A percentile compares a stretch with the other conserved stretches of the same genome.
Conservation (phyloP, 495 filamentous ascomycete species). For the Aspergillus asperescens region DNA sequence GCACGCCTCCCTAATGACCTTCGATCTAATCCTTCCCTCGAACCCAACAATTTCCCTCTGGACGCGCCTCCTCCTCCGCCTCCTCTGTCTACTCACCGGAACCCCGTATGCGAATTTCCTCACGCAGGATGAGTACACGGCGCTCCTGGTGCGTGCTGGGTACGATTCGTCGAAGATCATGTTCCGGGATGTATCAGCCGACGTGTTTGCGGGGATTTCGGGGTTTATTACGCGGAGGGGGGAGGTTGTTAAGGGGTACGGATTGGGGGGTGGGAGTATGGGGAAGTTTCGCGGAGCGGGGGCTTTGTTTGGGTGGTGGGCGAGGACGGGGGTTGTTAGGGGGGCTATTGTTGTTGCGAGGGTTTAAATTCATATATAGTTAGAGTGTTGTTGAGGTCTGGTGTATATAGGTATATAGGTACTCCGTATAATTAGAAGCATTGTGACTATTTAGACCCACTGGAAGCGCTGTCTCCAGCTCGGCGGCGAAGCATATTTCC, state of each 20-base stretch:
- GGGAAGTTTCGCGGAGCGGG: constrained; percentile 34
- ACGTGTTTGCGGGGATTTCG: constrained; percentile 40
- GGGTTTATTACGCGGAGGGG: constrained; percentile 30
- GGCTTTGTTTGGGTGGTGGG: constrained; percentile 45
- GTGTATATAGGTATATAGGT: not conserved
- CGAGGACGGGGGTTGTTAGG: constrained; percentile 33
- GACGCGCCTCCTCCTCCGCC: constrained; percentile 21
- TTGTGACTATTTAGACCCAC: too few species aligned
- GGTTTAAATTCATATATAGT: not conserved
- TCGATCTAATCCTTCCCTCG: constrained; percentile 31
- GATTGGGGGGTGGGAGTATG: constrained; percentile 26
- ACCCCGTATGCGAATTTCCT: constrained; percentile 43
- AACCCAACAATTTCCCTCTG: constrained; percentile 10
- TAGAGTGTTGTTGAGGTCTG: not conserved
- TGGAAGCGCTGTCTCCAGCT: too few species aligned
- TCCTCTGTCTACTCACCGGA: constrained; percentile 29
- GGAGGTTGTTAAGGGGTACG: constrained; percentile 25
- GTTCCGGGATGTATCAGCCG: constrained; percentile 40
- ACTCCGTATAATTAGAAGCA: too few species aligned
- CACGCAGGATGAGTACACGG: constrained; percentile 52
- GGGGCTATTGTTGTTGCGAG: constrained; percentile 44
- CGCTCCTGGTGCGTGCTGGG: constrained; percentile 38
- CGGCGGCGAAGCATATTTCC: too few species aligned
- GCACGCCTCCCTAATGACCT: constrained; percentile 42
- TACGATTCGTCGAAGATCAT: constrained; percentile 34